Base-by-base conservation (phyloP, 768 basidiomycete species). In the Leccinum incarnatum region DNA sequence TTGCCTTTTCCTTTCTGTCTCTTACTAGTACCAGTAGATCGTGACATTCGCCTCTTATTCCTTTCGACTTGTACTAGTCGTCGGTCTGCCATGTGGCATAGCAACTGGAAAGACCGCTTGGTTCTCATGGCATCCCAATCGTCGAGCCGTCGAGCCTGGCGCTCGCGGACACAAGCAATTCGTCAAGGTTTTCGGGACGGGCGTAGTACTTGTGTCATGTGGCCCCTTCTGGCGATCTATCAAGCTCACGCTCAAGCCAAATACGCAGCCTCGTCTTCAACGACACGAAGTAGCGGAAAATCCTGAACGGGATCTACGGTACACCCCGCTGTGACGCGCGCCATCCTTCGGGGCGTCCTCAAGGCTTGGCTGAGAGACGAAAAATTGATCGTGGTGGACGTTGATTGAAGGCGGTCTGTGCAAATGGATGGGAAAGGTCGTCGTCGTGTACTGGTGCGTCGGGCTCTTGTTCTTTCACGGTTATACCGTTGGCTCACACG, bases 51-150 rank as follows among this genome's bases (percentile, higher is more conserved):
- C 10, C 25, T 40, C 52, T 48, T 14, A 64, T 48, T n/a, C 51
- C 32, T 50, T 55, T 23, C 55, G 15, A 45, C 15, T 3, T 12
- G 4, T 7, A 95, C 27, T 29, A 29, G 95, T 98, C 58, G 83
- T 97, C 61, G 96, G 96, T 42, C 83, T 98, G 21, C 98, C 95
- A 29, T 96, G 97, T 7, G 93, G 95, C 2, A 98, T 98, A 57
- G 93, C 95, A 21, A 95, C 94, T 7, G 95, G 96, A 53, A 99
- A 99, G 76, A 91, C 94, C 14, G 97, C 94, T 15, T 92, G 94
- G 81, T 54, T 76, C 79, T 0, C 85, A 86, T 63, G 66, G 72
- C 29, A 75, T 98, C 32, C 91, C 94, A n/a, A 77, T 98, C 64
- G 82, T 98, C 66, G 97, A 64, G 94, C 90, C 56, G 91, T 98